A percentile compares a stretch with the other conserved stretches of the same genome.
phyloP scores from a whole-genome alignment of 2,329 filamentous ascomycete genomes.

The Microdochium bolleyi region DNA sequence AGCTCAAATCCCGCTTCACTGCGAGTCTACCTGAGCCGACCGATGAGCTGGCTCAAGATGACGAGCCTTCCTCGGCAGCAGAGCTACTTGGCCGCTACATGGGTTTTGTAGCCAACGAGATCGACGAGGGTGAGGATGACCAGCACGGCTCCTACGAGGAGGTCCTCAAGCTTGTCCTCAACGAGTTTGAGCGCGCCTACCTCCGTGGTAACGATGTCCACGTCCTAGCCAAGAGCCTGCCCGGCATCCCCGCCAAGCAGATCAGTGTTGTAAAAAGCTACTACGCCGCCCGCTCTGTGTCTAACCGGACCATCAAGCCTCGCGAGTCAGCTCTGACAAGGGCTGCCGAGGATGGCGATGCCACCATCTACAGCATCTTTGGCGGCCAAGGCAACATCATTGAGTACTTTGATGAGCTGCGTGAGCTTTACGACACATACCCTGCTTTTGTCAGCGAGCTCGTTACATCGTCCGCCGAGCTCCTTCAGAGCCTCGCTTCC shows the following conservation, averaged over 20 bases:
- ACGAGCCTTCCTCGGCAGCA: conserved; percentile 92
- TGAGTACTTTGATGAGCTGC: conserved; percentile 97
- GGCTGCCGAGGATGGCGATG: conserved; percentile 75
- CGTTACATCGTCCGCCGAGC: conserved; percentile 70
- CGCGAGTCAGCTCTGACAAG: conserved; percentile 91
- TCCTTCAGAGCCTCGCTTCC: conserved; percentile 77
- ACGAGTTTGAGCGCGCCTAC: conserved; percentile 94
- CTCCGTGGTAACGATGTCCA: conserved; percentile 95
- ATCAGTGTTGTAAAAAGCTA: conserved; percentile 83
- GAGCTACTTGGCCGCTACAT: conserved; percentile 93
- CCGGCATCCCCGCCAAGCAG: conserved; percentile 91
- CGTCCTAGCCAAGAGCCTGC: conserved; percentile 74
- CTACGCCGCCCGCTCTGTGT: conserved; percentile 78
- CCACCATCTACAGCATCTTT: conserved; percentile 87
- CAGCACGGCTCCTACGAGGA: conserved; percentile 83
- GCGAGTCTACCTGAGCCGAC: conserved; percentile 82
- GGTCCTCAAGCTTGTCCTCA: conserved; percentile 83
- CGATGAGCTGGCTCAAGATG: conserved; percentile 95
- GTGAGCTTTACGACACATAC: conserved; percentile 86
- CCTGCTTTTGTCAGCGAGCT: conserved; percentile 84
- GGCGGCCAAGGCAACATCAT: conserved; percentile 98
- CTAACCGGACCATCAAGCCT: conserved; percentile 78
- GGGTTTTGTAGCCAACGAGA: conserved; percentile 79
- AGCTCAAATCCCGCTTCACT: conserved; percentile 86
- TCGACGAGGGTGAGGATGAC: conserved; percentile 89